A percentile compares a stretch with the other conserved stretches of the same genome.
Conservation (phyloP, 2,329 filamentous ascomycete species). For the Phialophora tarda region DNA sequence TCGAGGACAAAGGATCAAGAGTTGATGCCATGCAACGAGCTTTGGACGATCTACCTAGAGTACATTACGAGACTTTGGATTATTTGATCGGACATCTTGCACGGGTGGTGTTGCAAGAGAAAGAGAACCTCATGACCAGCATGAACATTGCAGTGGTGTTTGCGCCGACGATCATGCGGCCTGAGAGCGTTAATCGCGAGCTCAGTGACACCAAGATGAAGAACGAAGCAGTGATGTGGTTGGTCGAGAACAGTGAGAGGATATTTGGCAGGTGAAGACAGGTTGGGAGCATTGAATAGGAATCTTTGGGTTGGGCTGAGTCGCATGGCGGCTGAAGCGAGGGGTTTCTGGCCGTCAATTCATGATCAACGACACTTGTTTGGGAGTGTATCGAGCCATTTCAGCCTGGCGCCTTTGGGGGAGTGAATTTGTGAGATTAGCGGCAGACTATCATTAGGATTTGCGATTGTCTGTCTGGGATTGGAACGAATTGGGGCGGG, state of each 20-base stretch:
- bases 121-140: conserved; percentile 93
- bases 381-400: conserved; percentile 17
- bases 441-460: conserved; percentile 9
- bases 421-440: conserved; percentile 2
- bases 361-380: conserved; percentile 19
- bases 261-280: conserved; percentile 64
- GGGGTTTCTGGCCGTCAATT: conserved; percentile 1
- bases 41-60: conserved; percentile 77
- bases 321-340: conserved; percentile 2
- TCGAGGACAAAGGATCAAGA: conserved; percentile 65
- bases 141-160: conserved; percentile 97
- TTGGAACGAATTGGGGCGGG: conserved; percentile 10
- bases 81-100: conserved; percentile 93
- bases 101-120: conserved; percentile 80
- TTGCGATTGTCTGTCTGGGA: conserved; percentile 10
- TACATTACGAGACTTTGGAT: conserved; percentile 87
- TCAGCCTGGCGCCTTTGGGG: conserved; percentile 19
- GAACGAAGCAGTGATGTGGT: conserved; percentile 87
- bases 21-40: conserved; percentile 73
- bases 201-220: conserved; percentile 96
- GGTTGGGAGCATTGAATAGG: conserved; percentile 20
- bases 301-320: conserved; percentile 21
- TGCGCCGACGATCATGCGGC: conserved; percentile 95
- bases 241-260: conserved; percentile 85
- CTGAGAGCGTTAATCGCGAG: conserved; percentile 85